Evolutionary conservation across 371 early-diverging fungal species (phyloP).

Genomic region (Vairimorpha necatrix): DNA sequence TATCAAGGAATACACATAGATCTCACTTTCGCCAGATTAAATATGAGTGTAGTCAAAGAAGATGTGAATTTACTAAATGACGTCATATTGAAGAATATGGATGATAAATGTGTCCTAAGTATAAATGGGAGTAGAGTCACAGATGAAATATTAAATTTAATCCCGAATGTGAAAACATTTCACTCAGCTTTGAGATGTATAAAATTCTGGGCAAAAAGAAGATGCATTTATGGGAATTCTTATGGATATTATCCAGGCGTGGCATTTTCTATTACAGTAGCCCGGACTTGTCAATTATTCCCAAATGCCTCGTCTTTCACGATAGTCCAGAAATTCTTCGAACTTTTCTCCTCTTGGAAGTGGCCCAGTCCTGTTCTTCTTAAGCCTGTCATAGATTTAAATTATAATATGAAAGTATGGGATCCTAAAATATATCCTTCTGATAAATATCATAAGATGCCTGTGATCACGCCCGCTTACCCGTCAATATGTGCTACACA

Average conservation of each 20-base stretch:
- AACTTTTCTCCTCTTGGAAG: conserved; percentile 78
- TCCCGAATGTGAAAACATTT: conserved; percentile 82
- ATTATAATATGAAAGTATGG: conserved; percentile 86
- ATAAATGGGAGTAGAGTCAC: conserved; percentile 95
- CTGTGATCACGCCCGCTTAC: conserved; percentile 97
- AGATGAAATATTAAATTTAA: conserved; percentile 86
- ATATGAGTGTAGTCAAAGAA: conserved; percentile 72
- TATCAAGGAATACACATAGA: conserved; percentile 72
- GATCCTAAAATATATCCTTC: conserved; percentile 82
- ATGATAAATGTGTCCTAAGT: conserved; percentile 82
- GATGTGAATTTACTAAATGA: conserved; percentile 79
- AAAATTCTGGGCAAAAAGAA: conserved; percentile 93
- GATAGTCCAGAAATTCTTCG: conserved; percentile 82
- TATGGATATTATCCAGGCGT: conserved; percentile 98
- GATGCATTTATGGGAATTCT: conserved; percentile 86
- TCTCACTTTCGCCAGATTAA: conserved; percentile 82
- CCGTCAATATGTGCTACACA: conserved; percentile 98
- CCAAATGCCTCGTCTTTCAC: conserved; percentile 81
- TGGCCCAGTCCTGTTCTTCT: conserved; percentile 96
- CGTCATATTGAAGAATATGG: conserved; percentile 76
- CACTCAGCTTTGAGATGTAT: conserved; percentile 83
- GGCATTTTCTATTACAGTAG: conserved; percentile 96
- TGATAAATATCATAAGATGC: conserved; percentile 88
- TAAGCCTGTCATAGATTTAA: conserved; percentile 80
- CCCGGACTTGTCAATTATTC: conserved; percentile 89